A percentile compares a stretch with the other conserved stretches of the same genome.
Evolutionary conservation across 495 filamentous ascomycete genomes (phyloP).

Genomic region (Cercophora scortea): DNA sequence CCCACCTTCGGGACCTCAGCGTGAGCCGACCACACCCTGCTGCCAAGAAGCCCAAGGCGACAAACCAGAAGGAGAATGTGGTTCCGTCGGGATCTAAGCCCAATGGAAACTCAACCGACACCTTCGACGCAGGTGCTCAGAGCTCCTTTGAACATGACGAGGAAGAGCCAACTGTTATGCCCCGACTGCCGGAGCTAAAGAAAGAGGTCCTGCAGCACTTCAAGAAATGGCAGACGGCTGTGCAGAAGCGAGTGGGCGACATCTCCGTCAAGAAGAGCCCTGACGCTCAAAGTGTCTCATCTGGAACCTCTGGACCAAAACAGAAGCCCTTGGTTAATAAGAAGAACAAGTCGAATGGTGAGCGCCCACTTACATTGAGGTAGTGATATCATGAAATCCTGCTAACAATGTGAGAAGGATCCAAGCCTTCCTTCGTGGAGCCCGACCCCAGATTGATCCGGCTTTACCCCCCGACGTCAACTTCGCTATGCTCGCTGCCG

Average conservation of each 20-base stretch:
- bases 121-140: constrained; percentile 8
- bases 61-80: constrained; percentile 16
- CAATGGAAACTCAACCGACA: neutral
- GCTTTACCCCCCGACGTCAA: constrained; percentile 38
- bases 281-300: constrained; percentile 10
- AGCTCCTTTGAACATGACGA: constrained; percentile 3
- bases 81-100: constrained; percentile 11
- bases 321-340: constrained; percentile 2
- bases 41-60: neutral
- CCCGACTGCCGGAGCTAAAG: constrained; percentile 34
- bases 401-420: constrained; percentile 16
- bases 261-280: constrained; percentile 25
- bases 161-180: neutral
- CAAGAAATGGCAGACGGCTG: constrained; percentile 33
- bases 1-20: constrained; percentile 24
- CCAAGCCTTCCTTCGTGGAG: constrained; percentile 22
- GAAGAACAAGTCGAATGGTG: constrained; percentile 8
- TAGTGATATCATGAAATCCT: neutral
- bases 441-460: constrained; percentile 28
- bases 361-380: neutral
- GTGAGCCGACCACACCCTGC: neutral
- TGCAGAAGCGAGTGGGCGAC: constrained; percentile 32
- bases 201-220: constrained; percentile 35
- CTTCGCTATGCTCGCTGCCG: constrained; percentile 29
- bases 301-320: neutral